Conservation (phyloP, 2,329 filamentous ascomycete species). For the Verruconis gallopava region DNA sequence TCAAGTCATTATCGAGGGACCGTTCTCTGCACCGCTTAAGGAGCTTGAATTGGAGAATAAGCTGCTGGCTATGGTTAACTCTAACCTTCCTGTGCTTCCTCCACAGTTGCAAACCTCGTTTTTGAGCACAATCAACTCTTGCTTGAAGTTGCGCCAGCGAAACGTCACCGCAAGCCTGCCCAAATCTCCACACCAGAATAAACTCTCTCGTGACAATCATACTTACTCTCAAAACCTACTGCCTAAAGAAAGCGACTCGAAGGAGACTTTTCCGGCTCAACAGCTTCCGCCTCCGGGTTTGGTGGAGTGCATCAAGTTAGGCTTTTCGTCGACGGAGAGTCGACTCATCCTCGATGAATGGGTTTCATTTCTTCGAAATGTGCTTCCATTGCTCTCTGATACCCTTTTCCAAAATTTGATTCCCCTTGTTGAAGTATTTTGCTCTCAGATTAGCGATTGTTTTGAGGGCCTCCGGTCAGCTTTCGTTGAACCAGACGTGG, state of each 20-base stretch:
- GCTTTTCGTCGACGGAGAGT: constrained; percentile 61
- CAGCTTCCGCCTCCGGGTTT: constrained; percentile 49
- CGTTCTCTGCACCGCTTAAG: constrained; percentile 45
- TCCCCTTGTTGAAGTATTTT: constrained; percentile 81
- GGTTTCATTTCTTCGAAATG: constrained; percentile 73
- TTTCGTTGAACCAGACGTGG: constrained; percentile 34
- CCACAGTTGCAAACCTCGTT: constrained; percentile 63
- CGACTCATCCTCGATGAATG: constrained; percentile 78
- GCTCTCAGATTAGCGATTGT: constrained; percentile 57
- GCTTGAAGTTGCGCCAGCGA: constrained; percentile 32
- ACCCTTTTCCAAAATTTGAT: constrained; percentile 83
- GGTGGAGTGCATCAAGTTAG: constrained; percentile 73
- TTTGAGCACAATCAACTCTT: constrained; percentile 63
- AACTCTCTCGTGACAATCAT: constrained; percentile 4
- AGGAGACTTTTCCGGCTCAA: background rate
- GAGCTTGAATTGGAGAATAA: constrained; percentile 56
- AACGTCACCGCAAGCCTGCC: background rate
- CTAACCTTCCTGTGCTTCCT: constrained; percentile 48
- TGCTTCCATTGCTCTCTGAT: constrained; percentile 70
- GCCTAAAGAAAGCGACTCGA: background rate
- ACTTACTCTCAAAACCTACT: background rate
- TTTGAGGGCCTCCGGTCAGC: constrained; percentile 58
- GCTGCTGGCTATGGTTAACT: constrained; percentile 55
- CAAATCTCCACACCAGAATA: background rate
- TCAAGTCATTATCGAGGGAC: constrained; percentile 52